Conservation (phyloP, 495 filamentous ascomycete genomes). For the Penicillium paxilli region DNA sequence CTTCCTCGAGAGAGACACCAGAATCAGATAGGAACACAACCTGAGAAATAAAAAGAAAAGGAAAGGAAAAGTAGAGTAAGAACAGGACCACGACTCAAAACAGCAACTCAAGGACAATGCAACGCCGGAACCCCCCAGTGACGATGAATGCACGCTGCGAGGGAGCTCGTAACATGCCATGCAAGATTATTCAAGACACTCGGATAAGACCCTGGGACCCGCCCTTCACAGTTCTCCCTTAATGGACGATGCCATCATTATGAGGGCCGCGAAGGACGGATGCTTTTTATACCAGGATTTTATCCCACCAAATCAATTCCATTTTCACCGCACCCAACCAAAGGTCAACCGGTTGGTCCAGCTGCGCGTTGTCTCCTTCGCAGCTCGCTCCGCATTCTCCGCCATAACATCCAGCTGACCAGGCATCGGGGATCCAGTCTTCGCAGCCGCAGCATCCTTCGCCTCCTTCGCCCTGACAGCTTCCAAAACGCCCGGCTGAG, state of each 20-base stretch:
- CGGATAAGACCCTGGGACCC: no score
- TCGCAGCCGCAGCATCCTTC: constrained; percentile 17
- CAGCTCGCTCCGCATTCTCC: constrained; percentile 39
- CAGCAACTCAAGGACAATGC: constrained; percentile 5
- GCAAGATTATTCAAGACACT: constrained; percentile 26
- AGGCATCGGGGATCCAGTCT: constrained; percentile 17
- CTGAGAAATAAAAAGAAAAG: constrained; percentile 10
- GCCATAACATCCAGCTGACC: constrained; percentile 45
- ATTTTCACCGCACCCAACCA: constrained; percentile 28
- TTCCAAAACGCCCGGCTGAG: constrained; percentile 28
- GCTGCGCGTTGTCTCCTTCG: constrained; percentile 39
- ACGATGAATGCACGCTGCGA: constrained; percentile 26
- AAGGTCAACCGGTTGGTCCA: constrained; percentile 47
- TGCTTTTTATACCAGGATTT: no score
- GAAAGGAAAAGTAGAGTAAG: constrained; percentile 6
- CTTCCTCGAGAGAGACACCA: background rate
- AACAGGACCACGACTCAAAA: constrained; percentile 6
- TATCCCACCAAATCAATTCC: background rate
- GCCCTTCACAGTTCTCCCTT: no score
- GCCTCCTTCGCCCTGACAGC: constrained; percentile 42
- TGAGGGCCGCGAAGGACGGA: no score
- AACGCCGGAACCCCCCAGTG: constrained; percentile 33
- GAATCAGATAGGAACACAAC: constrained; percentile 14
- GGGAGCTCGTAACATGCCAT: constrained; percentile 25
- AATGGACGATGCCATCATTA: no score